These are phyloP conservation scores for Aristolochia contorta DNA, from an alignment of 164 flowering plant genomes.

Conservation along the genomic window DNA sequence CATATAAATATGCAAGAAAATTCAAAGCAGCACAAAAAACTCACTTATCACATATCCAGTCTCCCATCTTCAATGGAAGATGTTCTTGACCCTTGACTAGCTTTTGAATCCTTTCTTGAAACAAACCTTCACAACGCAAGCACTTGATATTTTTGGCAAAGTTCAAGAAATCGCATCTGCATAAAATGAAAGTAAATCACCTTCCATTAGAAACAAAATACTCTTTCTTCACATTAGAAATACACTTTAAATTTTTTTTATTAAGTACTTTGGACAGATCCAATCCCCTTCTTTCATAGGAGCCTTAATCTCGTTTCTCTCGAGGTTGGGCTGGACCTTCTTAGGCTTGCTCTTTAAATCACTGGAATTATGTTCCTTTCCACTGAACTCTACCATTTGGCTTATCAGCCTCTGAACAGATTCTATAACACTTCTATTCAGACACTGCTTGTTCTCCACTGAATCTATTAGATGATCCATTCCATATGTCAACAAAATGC, in stretches of 20 bases:
- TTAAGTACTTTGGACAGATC: slow-evolving; percentile 73
- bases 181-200: slow-evolving; percentile 5
- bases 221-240: too few species aligned
- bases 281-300: slow-evolving; percentile 74
- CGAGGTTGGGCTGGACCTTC: slow-evolving; percentile 5
- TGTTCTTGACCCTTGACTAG: slow-evolving; percentile 47
- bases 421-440: slow-evolving; percentile 33
- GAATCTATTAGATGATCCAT: slow-evolving; percentile 42
- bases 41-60: slow-evolving; percentile 86
- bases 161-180: slow-evolving; percentile 75
- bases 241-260: too few species aligned
- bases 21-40: not conserved
- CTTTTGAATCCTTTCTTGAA: slow-evolving; percentile 38
- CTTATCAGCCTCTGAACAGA: slow-evolving; percentile 59
- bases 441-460: slow-evolving; percentile 44
- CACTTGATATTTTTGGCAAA: slow-evolving; percentile 75
- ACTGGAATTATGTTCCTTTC: slow-evolving; percentile 19
- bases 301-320: slow-evolving; percentile 17
- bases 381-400: slow-evolving; percentile 44
- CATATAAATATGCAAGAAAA: not conserved
- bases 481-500: slow-evolving; percentile 60
- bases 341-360: slow-evolving; percentile 9
- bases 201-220: too few species aligned
- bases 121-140: slow-evolving; percentile 51
- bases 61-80: slow-evolving; percentile 86